Base-by-base conservation (phyloP, 2,329 filamentous ascomycete genomes). In the Chaetomiaceae sp. region DNA sequence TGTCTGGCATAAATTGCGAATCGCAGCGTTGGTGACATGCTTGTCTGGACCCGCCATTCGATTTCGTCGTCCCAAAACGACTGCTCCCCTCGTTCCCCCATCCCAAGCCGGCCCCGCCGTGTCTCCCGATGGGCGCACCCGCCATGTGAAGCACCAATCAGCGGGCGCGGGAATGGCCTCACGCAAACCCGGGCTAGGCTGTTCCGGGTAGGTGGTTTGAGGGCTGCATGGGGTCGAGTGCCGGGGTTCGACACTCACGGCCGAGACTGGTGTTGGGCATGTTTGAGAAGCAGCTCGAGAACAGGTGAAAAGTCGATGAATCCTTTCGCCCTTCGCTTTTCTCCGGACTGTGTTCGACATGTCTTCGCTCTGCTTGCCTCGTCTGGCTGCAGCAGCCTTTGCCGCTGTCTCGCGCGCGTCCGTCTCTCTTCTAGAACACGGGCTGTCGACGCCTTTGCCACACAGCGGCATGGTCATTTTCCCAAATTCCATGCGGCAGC, bases 131-230 rank as follows among this genome's bases (percentile, higher is more conserved):
- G 58, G 55, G 55, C 53, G 58, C 42, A 49, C 45, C 45, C 39
- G 45, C 27, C 27, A 33, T n/a, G 15, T n/a, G 37, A 25, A 29
- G 20, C 34, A 47, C 61, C 61, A 63, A 61, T 61, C 58, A 58
- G 34, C 34, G 42, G 20, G 25, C 40, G 49, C 47, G 40, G 39
- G 51, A 49, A 45, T 47, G 53, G 45, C 42, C 55, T 59, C 55
- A 53, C 46, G 52, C 53, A 59, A 61, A 53, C 54, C 25, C 25
- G 47, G 59, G 60, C 64, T 66, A 66, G 63, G 58, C 63, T 63
- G 57, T 62, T 65, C 62, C 64, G 40, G 65, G 65, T 60, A 68
- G 65, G 65, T 68, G 64, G 63, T 63, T 63, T 55, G 49, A 45
- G 49, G 20, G 37, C 44, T 27, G 37, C 47, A 53, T 50, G 53